Conservation (phyloP, 352 stramenopile genomes). For the Globisporangium solare region DNA sequence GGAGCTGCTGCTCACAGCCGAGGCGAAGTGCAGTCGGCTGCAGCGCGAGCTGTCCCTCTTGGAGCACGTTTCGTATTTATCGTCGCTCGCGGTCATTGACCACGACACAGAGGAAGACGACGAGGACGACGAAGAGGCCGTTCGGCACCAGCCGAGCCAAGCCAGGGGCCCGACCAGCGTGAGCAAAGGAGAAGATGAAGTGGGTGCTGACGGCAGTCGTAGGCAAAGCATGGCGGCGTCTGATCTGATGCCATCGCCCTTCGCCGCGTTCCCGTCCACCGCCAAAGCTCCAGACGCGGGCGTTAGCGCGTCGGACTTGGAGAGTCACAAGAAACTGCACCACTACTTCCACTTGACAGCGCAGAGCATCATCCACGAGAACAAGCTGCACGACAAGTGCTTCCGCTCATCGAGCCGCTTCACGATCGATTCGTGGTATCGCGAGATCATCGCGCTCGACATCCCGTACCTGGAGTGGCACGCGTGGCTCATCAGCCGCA, state of each 20-base stretch:
- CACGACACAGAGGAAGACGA: constrained; percentile 63
- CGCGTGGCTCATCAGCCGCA: constrained; percentile 81
- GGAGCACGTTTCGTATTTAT: constrained; percentile 73
- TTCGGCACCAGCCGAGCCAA: constrained; percentile 6
- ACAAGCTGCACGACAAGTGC: constrained; percentile 72
- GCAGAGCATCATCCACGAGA: constrained; percentile 85
- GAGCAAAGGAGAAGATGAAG: too few relatives aligned
- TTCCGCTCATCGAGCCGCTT: constrained; percentile 80
- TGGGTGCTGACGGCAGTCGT: too few relatives aligned
- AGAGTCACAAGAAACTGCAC: constrained; percentile 80
- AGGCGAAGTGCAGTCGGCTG: constrained; percentile 61
- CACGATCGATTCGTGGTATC: constrained; percentile 83
- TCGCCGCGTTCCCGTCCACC: constrained; percentile 31
- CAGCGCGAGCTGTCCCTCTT: constrained; percentile 73
- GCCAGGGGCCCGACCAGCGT: too few relatives aligned
- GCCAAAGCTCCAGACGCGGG: constrained; percentile 32
- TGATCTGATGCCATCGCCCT: constrained; percentile 18
- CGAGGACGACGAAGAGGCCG: constrained; percentile 40
- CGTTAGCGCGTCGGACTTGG: constrained; percentile 49
- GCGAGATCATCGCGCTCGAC: constrained; percentile 61
- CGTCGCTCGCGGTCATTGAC: constrained; percentile 53
- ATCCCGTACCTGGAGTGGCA: constrained; percentile 80
- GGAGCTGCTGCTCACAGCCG: constrained; percentile 54
- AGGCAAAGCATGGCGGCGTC: too few relatives aligned
- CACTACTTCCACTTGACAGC: constrained; percentile 87